Evolutionary conservation across 129 eudicot species (phyloP), one percentile per base, ranked within the genome.

Genomic region (Oenanthe sinensis): DNA sequence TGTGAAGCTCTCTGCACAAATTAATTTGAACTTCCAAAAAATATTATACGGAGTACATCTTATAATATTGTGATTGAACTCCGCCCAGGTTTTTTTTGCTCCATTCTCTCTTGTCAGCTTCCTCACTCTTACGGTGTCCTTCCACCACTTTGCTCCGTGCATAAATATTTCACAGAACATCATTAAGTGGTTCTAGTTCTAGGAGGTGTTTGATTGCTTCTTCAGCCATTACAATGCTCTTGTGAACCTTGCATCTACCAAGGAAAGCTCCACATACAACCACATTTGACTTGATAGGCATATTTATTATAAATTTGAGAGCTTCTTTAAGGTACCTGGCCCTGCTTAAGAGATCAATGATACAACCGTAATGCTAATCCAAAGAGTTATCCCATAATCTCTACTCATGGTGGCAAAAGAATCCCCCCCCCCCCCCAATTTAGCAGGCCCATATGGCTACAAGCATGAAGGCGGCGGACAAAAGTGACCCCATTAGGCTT

Each of bases 221-320:
- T 80, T 81, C 86, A 4, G 90, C 92, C 79, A 86, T 71, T 75
- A 84, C 88, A 16, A 88, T 24, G 37, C 83, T 82, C 49, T 87
- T 87, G 79, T 86, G 85, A 69, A 88, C 79, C 85, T 85, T 78
- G 42, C 90, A 84, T 2, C 90, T 88, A 45, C 88, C 87, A 15
- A 88, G 88, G 33, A 88, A 77, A 3, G 92, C 76, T 9, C 92
- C 90, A 90, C 90, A 88, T 2, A 88, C 90, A 24, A 85, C 90
- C 60, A 75, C 81, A 43, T 86, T 83, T 47, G 87, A 83, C 72
- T 83, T 81, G 65, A 86, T 77, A 7, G 71, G 83, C 82, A 84
- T 86, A 45, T 82, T 76, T 69, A 72, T 80, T 14, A 87, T 85
- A 26, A 84, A 65, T 44, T 75, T 78, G 37, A 52, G 82, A 67